Base-by-base conservation (phyloP, 202 grass and related monocot genomes). In the Bolboschoenoplectus hybrid region DNA sequence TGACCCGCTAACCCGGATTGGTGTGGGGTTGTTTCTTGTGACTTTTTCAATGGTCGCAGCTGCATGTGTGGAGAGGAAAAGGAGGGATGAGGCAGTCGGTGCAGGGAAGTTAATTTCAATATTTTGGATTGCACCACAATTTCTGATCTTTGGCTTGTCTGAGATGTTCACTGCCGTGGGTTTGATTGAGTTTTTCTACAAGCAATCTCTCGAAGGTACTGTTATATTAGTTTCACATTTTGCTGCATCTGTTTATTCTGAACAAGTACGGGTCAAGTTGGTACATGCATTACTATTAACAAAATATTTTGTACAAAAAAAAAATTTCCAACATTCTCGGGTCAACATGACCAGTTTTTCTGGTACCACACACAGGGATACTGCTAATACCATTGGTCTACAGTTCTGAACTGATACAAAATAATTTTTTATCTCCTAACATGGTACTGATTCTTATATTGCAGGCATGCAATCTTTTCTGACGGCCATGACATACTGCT, bases 151-250 rank as follows among this genome's bases (percentile, higher is more conserved):
- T 82, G 97, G 97, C 34, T 81, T 99, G 62, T 97, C 97, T 58
- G 97, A 99, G 85, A 97, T 99, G 97, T 99, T 99, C 83, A 99
- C 97, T 12, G 93, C 97, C 74, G 93, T 99, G 52, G 97, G 97
- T 68, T 92, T 97, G 82, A 94, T 99, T 60, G 97, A 99, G 87
- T 99, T 99, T 89, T 99, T 99, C 97, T 97, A 97, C 92, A 94
- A 90, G 83, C 89, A 97, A 88, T 93, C 93, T 50, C 74, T 88
- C 84, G 90, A 78, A 12, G 93, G 93, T 63, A 78, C 51, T 69
- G 63, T 70, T 83, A 81, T 62, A 43, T 81, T 17, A 41, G 2
- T 80, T 56, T 61, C 6, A 80, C 38, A 80, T 80, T 80, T 52
- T 56, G 6, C 7, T 81, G 32, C 12, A 61, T 36, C 7, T 34